Evolutionary conservation across 2,329 filamentous ascomycete species (phyloP), one percentile per base, ranked within the genome.

Genomic region (Aspergillus texensis): DNA sequence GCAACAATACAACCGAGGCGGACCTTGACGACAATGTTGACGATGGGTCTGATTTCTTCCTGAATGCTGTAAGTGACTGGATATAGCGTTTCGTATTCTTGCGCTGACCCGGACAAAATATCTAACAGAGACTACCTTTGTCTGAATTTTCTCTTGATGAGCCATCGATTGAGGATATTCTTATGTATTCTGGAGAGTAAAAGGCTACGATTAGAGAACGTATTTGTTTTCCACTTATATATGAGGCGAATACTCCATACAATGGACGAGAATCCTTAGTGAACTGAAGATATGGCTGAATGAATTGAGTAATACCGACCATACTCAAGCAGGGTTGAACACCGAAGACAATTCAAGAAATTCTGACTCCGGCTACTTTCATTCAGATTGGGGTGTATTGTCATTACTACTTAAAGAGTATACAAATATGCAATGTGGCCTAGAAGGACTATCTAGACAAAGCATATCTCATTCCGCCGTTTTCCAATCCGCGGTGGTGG

Each of bases 141-240:
- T 53, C 50, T 2, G 50, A 53, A 12, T 53, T 53, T n/a, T 53
- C 50, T 11, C 30, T 53, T 19, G 50, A 32, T 6, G 28, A 34
- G 0, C 26, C 26, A 11, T n/a, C 50, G 1, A 53, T 32, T 21
- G 50, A 53, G 6, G 50, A 53, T 6, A 32, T 32, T n/a, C 19
- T 53, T 6, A 53, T 53, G 50, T 32, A 11, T n/a, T n/a, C 50
- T 28, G 48, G 48, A 10, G 48, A 28, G 48, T 52, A 4, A 26
- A 21, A 24, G 21, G n/a, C 1, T 24, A 14, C n/a, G 0, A n/a
- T n/a, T n/a, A n/a, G n/a, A n/a, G n/a, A n/a, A 9, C 0, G 14
- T 8, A 0, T 8, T 28, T 28, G 1, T 8, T 28, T 28, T 28
- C 4, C 4, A 1, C 26, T 28, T 28, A 28, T 39, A 6, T 14